Base-by-base conservation (phyloP, 331 rosid genomes). In the Quercus tomentella region DNA sequence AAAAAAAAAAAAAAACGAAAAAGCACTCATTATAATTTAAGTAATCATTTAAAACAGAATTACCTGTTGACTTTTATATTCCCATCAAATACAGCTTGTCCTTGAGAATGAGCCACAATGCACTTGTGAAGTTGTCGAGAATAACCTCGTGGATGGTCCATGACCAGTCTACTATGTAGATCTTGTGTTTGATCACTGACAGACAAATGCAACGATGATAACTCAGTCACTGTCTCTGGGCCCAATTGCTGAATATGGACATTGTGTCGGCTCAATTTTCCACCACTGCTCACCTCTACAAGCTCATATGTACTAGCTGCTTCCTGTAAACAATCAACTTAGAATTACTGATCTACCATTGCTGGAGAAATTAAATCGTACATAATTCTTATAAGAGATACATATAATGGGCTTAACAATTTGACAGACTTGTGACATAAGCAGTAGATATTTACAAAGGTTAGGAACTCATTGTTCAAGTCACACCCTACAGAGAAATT, bases 71-170 rank as follows among this genome's bases (percentile, higher is more conserved):
- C 99, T 84, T 88, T 87, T 10, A 93, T 63, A 43, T 95, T 95
- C 72, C 99, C 99, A 25, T 95, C 99, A 82, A 95, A 95, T 56
- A 95, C 94, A 3, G 97, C 98, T 68, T 93, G 97, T 56, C 98
- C 99, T 66, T 28, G 83, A 15, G 99, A 83, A 86, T 95, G 97
- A 31, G 99, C 37, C 21, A 95, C 93, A 7, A 93, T 93, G 76
- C 97, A 93, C 79, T 95, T 95, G 75, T 95, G 99, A 74, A 95
- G 96, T 76, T 95, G 99, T 43, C 96, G 89, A 16, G 99, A 90
- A 87, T 84, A 90, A 60, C 96, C 99, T 57, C 97, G 87, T 18
- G 98, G 99, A 85, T 95, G 97, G 84, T 95, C 96, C 31, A 95
- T 82, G 69, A 93, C 89, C 60, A 95, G 86, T 4, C 86, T 83